Base-by-base conservation (phyloP, 345 rosid species). In the Cochlearia excelsa region DNA sequence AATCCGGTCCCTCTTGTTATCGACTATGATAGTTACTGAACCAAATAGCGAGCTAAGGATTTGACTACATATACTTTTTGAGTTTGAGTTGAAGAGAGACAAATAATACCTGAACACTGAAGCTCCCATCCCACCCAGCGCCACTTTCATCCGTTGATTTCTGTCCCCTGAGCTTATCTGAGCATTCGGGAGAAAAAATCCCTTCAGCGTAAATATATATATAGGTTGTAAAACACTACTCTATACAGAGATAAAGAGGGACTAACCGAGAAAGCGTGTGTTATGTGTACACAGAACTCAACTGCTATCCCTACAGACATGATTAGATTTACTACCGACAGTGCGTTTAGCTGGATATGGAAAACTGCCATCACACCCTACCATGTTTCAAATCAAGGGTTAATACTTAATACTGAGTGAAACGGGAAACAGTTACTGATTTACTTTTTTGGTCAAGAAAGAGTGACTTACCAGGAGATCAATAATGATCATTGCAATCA, bases 321-420 rank as follows among this genome's bases (percentile, higher is more conserved):
- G 57, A 93, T 75, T 49, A 93, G 84, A 82, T 93, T 93, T 61
- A 93, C 99, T 47, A 93, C 96, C 0, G 99, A 93, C 48, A 93
- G 66, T 38, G 99, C 99, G 51, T 93, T 93, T 66, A 93, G 82
- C 80, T 93, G 99, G 74, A 93, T 93, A 46, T 74, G 54, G 59
- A 90, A 77, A 69, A 87, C 74, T 44, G 96, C 92, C 97, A 93
- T 93, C 57, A 90, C 88, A 10, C 99, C 99, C 99, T 93, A 84
- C n/a, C 52, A 67, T 70, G 54, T 70, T 51, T 54, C 53, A 83
- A 45, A 57, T 48, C 51, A 56, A 65, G 60, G 11, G 35, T 43
- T 46, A 4, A 27, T 38, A 56, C 51, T 45, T 27, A 57, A 60
- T 43, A 71, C 41, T 7, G 47, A 26, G 34, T 34, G 9, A 40